A percentile compares a stretch with the other conserved stretches of the same genome.
Evolutionary conservation across 805 yeast species (phyloP).

Genomic region (Saturnispora bothae): DNA sequence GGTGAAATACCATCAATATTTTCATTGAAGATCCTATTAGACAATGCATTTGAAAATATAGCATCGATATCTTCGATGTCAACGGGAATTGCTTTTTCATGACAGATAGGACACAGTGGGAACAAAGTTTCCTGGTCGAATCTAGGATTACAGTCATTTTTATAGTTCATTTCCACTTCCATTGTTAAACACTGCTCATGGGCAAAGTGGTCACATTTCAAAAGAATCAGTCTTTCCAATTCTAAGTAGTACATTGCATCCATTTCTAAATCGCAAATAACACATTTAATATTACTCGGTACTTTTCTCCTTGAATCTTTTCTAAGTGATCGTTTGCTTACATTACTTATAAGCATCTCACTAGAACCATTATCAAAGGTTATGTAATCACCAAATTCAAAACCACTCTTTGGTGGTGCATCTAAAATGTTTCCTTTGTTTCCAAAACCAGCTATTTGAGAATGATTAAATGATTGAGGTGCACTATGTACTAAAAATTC

Average conservation of each 20-base stretch:
- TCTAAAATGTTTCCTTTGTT: too few species aligned
- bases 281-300: neutral
- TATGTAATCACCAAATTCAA: too few species aligned
- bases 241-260: constrained; percentile 32
- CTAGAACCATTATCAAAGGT: neutral
- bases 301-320: too few species aligned
- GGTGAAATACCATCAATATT: neutral
- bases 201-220: constrained; percentile 43
- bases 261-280: constrained; percentile 42
- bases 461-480: too few species aligned
- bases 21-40: neutral
- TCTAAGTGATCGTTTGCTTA: too few species aligned
- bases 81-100: constrained; percentile 17
- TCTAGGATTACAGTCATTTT: constrained; percentile 5
- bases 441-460: too few species aligned
- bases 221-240: constrained; percentile 35
- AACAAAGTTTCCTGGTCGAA: constrained; percentile 12
- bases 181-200: constrained; percentile 50
- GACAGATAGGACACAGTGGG: constrained; percentile 22
- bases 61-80: constrained; percentile 14
- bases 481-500: too few species aligned
- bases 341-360: too few species aligned
- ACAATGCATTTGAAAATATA: constrained; percentile 4
- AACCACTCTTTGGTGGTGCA: too few species aligned
- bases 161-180: constrained; percentile 23